These are phyloP conservation scores for Terfezia claveryi DNA, from an alignment of 495 filamentous ascomycete genomes.

Conservation along the genomic window DNA sequence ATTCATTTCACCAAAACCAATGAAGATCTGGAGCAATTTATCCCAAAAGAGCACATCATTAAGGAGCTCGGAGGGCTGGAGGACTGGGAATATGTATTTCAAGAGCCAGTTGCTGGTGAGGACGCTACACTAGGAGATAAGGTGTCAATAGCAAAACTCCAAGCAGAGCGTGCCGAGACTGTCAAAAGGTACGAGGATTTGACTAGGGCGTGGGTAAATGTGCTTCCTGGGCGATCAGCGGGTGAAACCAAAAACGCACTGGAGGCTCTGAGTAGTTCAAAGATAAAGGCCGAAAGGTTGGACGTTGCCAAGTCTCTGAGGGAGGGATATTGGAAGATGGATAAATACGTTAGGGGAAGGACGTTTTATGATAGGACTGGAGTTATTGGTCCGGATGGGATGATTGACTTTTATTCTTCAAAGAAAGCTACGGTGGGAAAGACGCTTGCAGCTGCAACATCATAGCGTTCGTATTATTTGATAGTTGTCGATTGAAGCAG, in stretches of 20 bases:
- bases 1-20: constrained; percentile 79
- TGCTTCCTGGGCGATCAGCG: constrained; percentile 9
- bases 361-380: constrained; percentile 55
- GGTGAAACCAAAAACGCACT: constrained; percentile 5
- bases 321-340: constrained; percentile 64
- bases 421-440: constrained; percentile 18
- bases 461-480: constrained; percentile 3
- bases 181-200: constrained; percentile 46
- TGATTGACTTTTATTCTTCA: constrained; percentile 38
- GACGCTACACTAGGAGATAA: constrained; percentile 34
- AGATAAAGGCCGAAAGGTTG: constrained; percentile 27
- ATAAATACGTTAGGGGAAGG: constrained; percentile 52
- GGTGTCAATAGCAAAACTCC: constrained; percentile 25
- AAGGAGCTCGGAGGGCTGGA: constrained; percentile 67
- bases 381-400: constrained; percentile 41
- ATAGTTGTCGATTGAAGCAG: no score
- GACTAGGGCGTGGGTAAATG: constrained; percentile 47
- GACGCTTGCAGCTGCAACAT: constrained; percentile 15
- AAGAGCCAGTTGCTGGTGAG: constrained; percentile 51
- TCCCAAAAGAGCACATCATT: constrained; percentile 45
- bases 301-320: constrained; percentile 37
- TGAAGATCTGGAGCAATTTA: constrained; percentile 57
- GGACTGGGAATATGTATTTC: constrained; percentile 57
- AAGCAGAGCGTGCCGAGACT: constrained; percentile 34
- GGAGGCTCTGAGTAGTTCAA: constrained; percentile 15